Percentiles rank a stretch among this genome's conserved stretches.
These are phyloP conservation scores for Saksenaea oblongispora DNA, from an alignment of 371 early-diverging fungal genomes.

Conservation along the genomic window DNA sequence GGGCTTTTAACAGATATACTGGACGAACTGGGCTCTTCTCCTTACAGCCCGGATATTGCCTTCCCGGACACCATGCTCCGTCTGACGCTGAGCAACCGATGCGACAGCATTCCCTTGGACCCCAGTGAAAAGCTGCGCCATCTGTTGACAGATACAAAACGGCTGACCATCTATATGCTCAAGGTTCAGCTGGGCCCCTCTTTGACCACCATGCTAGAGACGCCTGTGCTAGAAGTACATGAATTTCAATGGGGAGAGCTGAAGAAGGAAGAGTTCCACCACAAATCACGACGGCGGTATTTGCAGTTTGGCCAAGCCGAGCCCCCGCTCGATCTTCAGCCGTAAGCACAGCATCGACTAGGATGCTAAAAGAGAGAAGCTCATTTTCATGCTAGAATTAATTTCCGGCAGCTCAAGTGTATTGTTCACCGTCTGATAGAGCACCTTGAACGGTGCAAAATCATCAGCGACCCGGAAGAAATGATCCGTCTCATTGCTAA, in stretches of 20 bases:
- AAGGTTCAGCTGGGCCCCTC: conserved; percentile 80
- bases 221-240: conserved; percentile 68
- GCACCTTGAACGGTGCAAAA: conserved; percentile 44
- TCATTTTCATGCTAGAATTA: no score
- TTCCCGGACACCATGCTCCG: conserved; percentile 67
- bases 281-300: conserved; percentile 30
- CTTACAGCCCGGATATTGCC: conserved; percentile 54
- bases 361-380: no score
- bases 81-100: conserved; percentile 70
- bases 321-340: conserved; percentile 34
- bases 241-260: conserved; percentile 71
- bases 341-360: conserved; percentile 17
- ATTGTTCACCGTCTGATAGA: conserved; percentile 29
- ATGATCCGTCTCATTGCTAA: conserved; percentile 89
- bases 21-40: conserved; percentile 79
- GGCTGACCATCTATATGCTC: conserved; percentile 79
- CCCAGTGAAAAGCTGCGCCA: conserved; percentile 64
- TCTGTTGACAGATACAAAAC: conserved; percentile 88
- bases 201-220: conserved; percentile 83
- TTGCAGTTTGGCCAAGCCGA: conserved; percentile 33
- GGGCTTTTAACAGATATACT: conserved; percentile 83
- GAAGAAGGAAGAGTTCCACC: conserved; percentile 47
- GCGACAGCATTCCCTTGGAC: conserved; percentile 66
- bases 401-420: conserved; percentile 36
- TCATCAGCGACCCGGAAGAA: conserved; percentile 72